Evolutionary conservation across 2,329 filamentous ascomycete species (phyloP).

Genomic region (Diaporthe capsici): DNA sequence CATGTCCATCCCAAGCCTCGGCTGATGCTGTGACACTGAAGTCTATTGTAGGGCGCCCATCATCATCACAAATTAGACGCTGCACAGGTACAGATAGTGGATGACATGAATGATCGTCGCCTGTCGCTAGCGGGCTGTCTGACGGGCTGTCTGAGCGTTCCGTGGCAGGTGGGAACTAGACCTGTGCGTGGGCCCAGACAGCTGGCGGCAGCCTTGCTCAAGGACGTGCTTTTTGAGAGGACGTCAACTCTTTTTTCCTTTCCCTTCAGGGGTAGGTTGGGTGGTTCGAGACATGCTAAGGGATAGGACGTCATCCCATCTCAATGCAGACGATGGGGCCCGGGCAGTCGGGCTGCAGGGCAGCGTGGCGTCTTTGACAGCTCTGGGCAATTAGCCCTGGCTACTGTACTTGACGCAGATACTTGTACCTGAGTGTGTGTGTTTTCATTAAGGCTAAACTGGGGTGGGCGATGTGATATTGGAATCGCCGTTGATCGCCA

Average conservation of each 20-base stretch:
- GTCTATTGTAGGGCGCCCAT: neutral
- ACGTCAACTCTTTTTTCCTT: neutral
- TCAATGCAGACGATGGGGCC: neutral
- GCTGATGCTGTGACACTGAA: neutral
- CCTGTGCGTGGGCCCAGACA: neutral
- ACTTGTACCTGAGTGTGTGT: no score
- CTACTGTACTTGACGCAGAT: neutral
- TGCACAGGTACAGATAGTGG: neutral
- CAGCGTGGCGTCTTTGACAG: slow-evolving; percentile 20
- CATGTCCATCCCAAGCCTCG: neutral
- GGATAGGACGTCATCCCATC: slow-evolving; percentile 29
- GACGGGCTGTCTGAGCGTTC: neutral
- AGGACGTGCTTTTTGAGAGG: neutral
- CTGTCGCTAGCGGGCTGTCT: neutral
- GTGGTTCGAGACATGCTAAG: slow-evolving; percentile 14
- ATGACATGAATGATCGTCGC: slow-evolving; percentile 3
- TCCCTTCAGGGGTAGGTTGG: neutral
- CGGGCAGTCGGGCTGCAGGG: slow-evolving; percentile 16
- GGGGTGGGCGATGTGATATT: neutral
- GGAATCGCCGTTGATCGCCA: slow-evolving; percentile 22
- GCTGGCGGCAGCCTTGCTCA: neutral
- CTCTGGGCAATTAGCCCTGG: neutral
- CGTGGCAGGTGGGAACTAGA: neutral
- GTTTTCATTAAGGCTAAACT: neutral
- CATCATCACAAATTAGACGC: no score